Conservation (phyloP, 768 basidiomycete species). For the Pseudohyphozyma bogoriensis region DNA sequence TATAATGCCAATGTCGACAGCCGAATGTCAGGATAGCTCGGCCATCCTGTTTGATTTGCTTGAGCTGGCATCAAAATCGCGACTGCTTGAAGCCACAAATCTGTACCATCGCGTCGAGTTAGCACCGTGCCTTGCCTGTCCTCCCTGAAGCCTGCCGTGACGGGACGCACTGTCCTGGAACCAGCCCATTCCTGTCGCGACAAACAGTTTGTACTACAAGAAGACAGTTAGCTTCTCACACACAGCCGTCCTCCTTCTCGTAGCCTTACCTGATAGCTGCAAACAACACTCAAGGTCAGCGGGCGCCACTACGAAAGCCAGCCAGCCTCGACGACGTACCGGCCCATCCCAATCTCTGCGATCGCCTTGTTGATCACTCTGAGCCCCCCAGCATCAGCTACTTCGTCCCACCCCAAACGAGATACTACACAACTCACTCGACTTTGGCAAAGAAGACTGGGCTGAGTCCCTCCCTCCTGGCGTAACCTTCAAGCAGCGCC, state of each 20-base stretch:
- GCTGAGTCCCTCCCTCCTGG: neutral
- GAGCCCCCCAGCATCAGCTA: too few species aligned
- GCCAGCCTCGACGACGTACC: neutral
- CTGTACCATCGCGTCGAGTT: neutral
- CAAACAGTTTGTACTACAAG: neutral
- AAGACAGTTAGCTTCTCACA: neutral
- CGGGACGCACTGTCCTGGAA: neutral
- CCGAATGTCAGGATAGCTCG: slow-evolving; percentile 35
- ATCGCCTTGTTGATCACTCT: neutral
- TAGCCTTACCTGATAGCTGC: neutral
- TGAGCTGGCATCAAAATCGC: neutral
- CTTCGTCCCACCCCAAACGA: too few species aligned
- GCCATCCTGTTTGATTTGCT: neutral
- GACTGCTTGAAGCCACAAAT: neutral
- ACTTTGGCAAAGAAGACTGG: neutral
- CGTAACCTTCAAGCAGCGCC: neutral
- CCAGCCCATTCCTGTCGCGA: neutral
- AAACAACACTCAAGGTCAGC: neutral
- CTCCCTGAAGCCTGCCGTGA: neutral
- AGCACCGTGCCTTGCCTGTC: neutral
- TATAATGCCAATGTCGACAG: slow-evolving; percentile 46
- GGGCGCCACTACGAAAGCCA: neutral
- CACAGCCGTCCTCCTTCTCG: neutral
- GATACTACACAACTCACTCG: too few species aligned
- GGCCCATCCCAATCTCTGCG: neutral